These are phyloP conservation scores for Aspergillus sp. DNA, from an alignment of 2,329 filamentous ascomycete genomes.

Conservation along the genomic window DNA sequence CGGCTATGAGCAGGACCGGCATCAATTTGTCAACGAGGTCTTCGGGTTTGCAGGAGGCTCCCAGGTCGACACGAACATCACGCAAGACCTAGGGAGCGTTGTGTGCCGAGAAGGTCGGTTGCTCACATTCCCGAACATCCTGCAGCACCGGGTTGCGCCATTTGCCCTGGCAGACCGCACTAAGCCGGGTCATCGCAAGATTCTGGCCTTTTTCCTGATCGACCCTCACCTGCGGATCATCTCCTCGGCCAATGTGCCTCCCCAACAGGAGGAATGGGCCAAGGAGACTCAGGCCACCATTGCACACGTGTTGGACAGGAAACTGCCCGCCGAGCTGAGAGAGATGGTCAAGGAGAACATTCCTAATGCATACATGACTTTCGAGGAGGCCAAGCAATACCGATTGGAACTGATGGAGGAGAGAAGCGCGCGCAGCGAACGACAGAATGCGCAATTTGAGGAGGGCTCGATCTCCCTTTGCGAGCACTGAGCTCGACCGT, in stretches of 20 bases:
- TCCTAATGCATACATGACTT: conserved; percentile 22
- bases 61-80: conserved; percentile 14
- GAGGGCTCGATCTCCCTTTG: conserved; percentile 12
- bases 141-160: conserved; percentile 52
- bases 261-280: conserved; percentile 51
- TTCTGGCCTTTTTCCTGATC: conserved; percentile 59
- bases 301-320: conserved; percentile 9
- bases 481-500: conserved; percentile 11
- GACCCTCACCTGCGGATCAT: conserved; percentile 54
- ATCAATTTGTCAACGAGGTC: conserved; percentile 1
- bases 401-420: conserved; percentile 42
- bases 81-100: conserved; percentile 10
- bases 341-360: conserved; percentile 24
- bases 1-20: neutral
- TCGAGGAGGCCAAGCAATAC: conserved; percentile 39
- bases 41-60: conserved; percentile 4
- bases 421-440: conserved; percentile 14
- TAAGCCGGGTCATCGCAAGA: conserved; percentile 54
- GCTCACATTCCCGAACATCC: conserved; percentile 15
- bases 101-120: conserved; percentile 5
- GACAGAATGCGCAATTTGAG: conserved; percentile 13
- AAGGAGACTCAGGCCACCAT: conserved; percentile 14
- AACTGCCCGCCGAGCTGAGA: conserved; percentile 23
- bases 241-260: conserved; percentile 52
- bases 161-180: conserved; percentile 51